Conservation (phyloP, 2,329 filamentous ascomycete genomes). For the Plenodomus lindquistii region DNA sequence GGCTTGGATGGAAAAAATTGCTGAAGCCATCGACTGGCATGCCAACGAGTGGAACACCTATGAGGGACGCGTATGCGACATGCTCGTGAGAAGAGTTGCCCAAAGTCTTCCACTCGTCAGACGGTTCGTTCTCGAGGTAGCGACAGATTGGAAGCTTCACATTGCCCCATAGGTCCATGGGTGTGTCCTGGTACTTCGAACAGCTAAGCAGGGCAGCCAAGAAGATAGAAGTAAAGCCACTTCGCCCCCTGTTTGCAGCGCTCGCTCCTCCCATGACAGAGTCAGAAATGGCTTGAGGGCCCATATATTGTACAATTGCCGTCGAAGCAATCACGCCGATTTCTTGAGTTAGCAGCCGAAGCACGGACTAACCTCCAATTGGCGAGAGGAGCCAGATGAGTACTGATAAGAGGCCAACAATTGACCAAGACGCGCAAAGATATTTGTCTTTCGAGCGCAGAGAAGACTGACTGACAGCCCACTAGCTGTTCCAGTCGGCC, state of each 20-base stretch:
- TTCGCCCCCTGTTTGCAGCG: slow-evolving; percentile 17
- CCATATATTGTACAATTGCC: slow-evolving; percentile 22
- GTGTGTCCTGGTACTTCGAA: slow-evolving; percentile 21
- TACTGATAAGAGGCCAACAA: background rate
- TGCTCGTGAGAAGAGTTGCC: slow-evolving; percentile 10
- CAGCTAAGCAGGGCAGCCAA: slow-evolving; percentile 31
- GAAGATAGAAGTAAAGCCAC: slow-evolving; percentile 23
- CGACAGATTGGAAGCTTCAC: slow-evolving; percentile 31
- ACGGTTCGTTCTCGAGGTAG: slow-evolving; percentile 21
- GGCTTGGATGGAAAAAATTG: slow-evolving; percentile 26
- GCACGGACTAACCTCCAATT: background rate
- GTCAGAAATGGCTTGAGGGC: slow-evolving; percentile 11
- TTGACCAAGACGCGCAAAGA: background rate
- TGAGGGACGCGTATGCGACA: slow-evolving; percentile 28
- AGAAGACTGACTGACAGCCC: no score
- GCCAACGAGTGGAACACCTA: slow-evolving; percentile 29
- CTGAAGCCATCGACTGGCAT: slow-evolving; percentile 14
- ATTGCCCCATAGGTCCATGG: slow-evolving; percentile 35
- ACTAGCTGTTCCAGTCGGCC: no score
- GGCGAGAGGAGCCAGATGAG: background rate
- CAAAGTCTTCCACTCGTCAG: slow-evolving; percentile 23
- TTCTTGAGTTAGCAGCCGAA: slow-evolving; percentile 19
- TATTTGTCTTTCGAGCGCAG: background rate
- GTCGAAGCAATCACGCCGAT: slow-evolving; percentile 10
- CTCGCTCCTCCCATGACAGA: slow-evolving; percentile 16